Conservation (phyloP, 163 green algal species). For the Volvox carteri region DNA sequence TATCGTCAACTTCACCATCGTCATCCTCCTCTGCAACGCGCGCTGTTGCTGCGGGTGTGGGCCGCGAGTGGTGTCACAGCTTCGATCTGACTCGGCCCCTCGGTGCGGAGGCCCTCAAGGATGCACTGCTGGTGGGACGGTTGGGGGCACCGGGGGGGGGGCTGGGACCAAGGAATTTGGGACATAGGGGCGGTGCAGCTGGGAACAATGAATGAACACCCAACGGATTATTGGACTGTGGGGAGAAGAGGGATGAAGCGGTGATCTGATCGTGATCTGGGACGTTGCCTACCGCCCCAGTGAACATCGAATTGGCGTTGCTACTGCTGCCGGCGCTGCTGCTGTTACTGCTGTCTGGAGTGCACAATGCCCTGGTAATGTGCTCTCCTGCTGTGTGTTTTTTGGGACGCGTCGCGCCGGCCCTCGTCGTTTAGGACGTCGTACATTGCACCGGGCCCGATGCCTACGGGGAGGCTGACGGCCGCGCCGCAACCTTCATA, state of each 20-base stretch:
- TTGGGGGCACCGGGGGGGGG: neutral
- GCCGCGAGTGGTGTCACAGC: constrained; percentile 81
- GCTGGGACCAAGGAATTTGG: neutral
- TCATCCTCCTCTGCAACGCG: constrained; percentile 21
- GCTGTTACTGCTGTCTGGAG: neutral
- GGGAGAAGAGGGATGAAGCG: neutral
- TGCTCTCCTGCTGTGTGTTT: too few species aligned
- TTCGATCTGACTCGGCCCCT: constrained; percentile 78
- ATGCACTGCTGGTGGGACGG: constrained; percentile 29
- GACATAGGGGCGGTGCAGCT: neutral
- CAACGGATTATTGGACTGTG: too few species aligned
- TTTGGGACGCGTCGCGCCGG: too few species aligned
- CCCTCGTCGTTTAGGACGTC: constrained; percentile 2
- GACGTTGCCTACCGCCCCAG: too few species aligned
- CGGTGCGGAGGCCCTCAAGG: constrained; percentile 56
- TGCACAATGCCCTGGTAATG: neutral
- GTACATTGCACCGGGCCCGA: neutral
- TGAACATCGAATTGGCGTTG: too few species aligned
- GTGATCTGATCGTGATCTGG: too few species aligned
- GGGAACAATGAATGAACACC: too few species aligned
- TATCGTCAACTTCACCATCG: neutral
- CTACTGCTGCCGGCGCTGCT: neutral
- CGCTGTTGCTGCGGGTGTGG: constrained; percentile 63
- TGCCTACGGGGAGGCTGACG: constrained; percentile 3
- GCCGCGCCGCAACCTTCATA: neutral